A percentile compares a stretch with the other conserved stretches of the same genome.
Conservation (phyloP, 495 filamentous ascomycete genomes). For the Penicillium cosmopolitanum region DNA sequence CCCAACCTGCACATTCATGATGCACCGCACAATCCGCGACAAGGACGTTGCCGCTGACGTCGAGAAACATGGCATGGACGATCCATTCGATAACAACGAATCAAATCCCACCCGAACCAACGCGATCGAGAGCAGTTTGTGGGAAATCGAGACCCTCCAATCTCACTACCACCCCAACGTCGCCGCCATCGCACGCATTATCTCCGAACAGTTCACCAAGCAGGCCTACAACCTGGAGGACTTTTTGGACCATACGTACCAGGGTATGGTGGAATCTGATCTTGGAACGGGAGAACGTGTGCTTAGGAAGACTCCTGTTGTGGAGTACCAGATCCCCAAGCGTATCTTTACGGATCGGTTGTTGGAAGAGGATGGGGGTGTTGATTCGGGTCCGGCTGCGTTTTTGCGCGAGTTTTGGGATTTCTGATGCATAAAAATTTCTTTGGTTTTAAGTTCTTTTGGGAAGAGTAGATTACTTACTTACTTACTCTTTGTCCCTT, state of each 20-base stretch:
- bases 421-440: constrained; percentile 11
- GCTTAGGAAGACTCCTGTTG: constrained; percentile 80
- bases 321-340: constrained; percentile 95
- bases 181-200: constrained; percentile 88
- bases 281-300: constrained; percentile 65
- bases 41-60: constrained; percentile 57
- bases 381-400: constrained; percentile 43
- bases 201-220: constrained; percentile 98
- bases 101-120: constrained; percentile 79
- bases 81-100: constrained; percentile 78
- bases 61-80: constrained; percentile 69
- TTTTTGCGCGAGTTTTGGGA: constrained; percentile 46
- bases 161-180: constrained; percentile 98
- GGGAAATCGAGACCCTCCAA: constrained; percentile 90
- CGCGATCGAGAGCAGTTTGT: constrained; percentile 90
- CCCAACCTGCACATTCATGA: constrained; percentile 90
- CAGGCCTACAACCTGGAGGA: constrained; percentile 90
- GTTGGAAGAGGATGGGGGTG: constrained; percentile 48
- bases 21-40: constrained; percentile 74
- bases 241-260: constrained; percentile 94
- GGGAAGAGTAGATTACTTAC: neutral
- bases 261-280: constrained; percentile 82
- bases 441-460: neutral
- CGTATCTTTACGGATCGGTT: constrained; percentile 67
- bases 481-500: too few relatives aligned